Percentiles rank a stretch among this genome's conserved stretches.
Evolutionary conservation across 805 yeast species (phyloP).

Genomic region (Blastobotrys peoriensis): DNA sequence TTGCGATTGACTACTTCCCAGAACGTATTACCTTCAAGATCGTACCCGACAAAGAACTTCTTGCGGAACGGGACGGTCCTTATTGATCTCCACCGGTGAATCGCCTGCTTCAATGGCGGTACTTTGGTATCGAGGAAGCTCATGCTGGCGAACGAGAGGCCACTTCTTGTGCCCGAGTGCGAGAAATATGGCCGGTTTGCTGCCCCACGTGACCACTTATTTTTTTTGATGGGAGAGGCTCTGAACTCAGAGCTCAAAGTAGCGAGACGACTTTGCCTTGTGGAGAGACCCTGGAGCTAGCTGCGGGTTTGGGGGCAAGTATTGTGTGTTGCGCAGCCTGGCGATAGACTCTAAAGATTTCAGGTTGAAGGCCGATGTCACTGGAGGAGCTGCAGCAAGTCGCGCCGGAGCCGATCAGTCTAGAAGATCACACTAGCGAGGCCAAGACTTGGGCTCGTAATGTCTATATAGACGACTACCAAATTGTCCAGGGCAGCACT

Average conservation of each 20-base stretch:
- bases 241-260: no score
- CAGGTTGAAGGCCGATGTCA: constrained; percentile 6
- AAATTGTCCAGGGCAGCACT: constrained; percentile 33
- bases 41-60: constrained; percentile 64
- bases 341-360: no score
- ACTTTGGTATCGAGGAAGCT: constrained; percentile 46
- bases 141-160: constrained; percentile 34
- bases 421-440: constrained; percentile 5
- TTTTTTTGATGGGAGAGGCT: no score
- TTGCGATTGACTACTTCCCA: constrained; percentile 69
- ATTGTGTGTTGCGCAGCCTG: no score
- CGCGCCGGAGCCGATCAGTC: constrained; percentile 20
- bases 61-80: constrained; percentile 63
- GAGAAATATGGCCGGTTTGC: no score
- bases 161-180: no score
- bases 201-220: no score
- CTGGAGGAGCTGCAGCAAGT: constrained; percentile 7
- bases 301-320: no score
- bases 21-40: constrained; percentile 75
- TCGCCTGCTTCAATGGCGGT: constrained; percentile 44
- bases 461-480: constrained; percentile 36
- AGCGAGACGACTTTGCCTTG: no score
- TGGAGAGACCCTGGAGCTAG: no score
- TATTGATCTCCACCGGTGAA: constrained; percentile 54
- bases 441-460: constrained; percentile 33